Percentiles rank a stretch among this genome's conserved stretches.
Conservation (phyloP, 2,329 filamentous ascomycete genomes). For the Neofusicoccum cordaticola region DNA sequence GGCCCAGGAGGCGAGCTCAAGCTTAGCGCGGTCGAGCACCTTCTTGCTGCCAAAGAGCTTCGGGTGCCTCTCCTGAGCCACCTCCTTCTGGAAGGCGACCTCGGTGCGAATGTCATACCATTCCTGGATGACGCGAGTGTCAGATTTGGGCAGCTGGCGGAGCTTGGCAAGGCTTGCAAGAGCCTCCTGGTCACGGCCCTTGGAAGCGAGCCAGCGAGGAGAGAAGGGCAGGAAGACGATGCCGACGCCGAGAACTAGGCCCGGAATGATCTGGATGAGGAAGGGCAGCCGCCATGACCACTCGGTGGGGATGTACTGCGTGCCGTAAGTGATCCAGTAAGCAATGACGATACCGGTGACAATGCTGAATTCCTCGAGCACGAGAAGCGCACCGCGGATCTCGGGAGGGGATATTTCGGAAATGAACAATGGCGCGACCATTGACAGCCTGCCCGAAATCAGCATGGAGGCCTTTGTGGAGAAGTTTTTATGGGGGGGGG, state of each 20-base stretch:
- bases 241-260: constrained; percentile 38
- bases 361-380: constrained; percentile 48
- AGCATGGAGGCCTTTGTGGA: background rate
- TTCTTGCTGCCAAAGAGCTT: constrained; percentile 26
- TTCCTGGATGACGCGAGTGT: constrained; percentile 53
- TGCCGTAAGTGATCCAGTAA: constrained; percentile 56
- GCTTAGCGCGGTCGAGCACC: constrained; percentile 35
- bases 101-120: constrained; percentile 54
- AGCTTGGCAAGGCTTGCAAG: constrained; percentile 49
- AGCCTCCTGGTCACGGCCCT: constrained; percentile 49
- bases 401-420: constrained; percentile 52
- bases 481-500: background rate
- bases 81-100: constrained; percentile 51
- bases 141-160: constrained; percentile 48
- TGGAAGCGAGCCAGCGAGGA: constrained; percentile 53
- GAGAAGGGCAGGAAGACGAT: constrained; percentile 54
- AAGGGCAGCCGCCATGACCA: constrained; percentile 49
- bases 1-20: constrained; percentile 47
- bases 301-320: constrained; percentile 41
- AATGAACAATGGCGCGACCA: constrained; percentile 53
- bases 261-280: constrained; percentile 45
- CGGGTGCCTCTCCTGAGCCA: constrained; percentile 39
- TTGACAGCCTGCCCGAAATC: constrained; percentile 23
- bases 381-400: constrained; percentile 50
- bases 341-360: constrained; percentile 50